Conservation (phyloP, 164 flowering plant genomes). For the Stephania yunnanensis region DNA sequence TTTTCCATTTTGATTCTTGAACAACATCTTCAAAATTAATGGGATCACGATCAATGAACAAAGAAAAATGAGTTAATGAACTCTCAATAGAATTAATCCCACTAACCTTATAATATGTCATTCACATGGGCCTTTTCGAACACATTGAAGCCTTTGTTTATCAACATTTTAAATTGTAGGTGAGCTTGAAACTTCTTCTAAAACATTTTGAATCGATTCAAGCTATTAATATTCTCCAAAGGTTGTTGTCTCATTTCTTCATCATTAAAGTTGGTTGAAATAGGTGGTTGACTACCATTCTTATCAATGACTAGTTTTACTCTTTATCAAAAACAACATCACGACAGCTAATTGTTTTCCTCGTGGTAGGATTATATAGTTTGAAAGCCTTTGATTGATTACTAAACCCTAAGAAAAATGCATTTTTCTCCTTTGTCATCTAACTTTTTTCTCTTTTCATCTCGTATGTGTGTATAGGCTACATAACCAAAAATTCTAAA, state of each 20-base stretch:
- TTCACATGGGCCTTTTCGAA: constrained; percentile 2
- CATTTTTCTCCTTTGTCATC: background rate
- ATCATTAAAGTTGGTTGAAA: background rate
- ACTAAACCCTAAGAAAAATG: background rate
- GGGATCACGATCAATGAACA: too few relatives aligned
- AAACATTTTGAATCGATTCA: background rate
- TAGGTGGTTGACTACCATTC: background rate
- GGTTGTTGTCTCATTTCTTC: background rate
- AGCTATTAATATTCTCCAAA: background rate
- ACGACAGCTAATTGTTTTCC: background rate
- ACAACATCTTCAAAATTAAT: too few relatives aligned
- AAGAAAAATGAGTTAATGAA: background rate
- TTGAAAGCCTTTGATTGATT: background rate
- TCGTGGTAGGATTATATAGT: background rate
- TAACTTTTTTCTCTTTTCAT: background rate
- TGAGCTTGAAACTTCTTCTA: background rate
- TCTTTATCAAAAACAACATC: constrained; percentile 9
- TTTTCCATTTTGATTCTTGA: too few relatives aligned
- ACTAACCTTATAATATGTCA: background rate
- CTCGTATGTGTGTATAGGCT: background rate
- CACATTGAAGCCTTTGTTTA: background rate
- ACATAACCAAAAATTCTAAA: background rate
- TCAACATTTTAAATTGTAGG: background rate
- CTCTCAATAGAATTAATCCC: background rate
- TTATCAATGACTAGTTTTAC: background rate